Conservation (phyloP, 2,329 filamentous ascomycete species). For the Hortaea sp. region DNA sequence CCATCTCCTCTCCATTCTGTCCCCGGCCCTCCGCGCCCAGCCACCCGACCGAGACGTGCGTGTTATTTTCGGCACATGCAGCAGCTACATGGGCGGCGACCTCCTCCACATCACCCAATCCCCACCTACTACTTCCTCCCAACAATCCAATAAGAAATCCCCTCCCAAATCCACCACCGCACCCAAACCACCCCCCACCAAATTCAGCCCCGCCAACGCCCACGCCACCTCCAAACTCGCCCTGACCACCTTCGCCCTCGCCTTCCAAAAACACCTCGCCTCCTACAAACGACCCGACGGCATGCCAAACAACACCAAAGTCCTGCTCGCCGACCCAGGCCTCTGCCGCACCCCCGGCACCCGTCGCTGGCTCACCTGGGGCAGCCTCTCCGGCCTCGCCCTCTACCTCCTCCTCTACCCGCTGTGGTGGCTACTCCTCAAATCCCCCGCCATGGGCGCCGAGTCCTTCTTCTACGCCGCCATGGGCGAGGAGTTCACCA, state of each 20-base stretch:
- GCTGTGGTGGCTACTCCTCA: constrained; percentile 78
- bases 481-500: constrained; percentile 64
- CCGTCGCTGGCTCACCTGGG: constrained; percentile 75
- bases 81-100: constrained; percentile 72
- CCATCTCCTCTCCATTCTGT: constrained; percentile 83
- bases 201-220: constrained; percentile 34
- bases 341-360: constrained; percentile 76
- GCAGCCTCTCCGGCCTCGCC: constrained; percentile 68
- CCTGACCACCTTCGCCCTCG: constrained; percentile 76
- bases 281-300: constrained; percentile 75
- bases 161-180: not conserved
- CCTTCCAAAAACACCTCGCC: constrained; percentile 87
- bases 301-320: constrained; percentile 69
- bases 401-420: constrained; percentile 71
- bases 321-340: constrained; percentile 82
- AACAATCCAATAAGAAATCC: constrained; percentile 32
- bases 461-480: constrained; percentile 78
- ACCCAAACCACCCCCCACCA: constrained; percentile 16
- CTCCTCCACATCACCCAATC: constrained; percentile 46
- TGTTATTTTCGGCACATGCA: constrained; percentile 76
- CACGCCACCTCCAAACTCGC: constrained; percentile 53
- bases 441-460: constrained; percentile 71
- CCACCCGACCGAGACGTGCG: constrained; percentile 89
- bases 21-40: constrained; percentile 79
- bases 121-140: constrained; percentile 26